phyloP scores from a whole-genome alignment of 305 asterid species.

The Andrographis paniculata region DNA sequence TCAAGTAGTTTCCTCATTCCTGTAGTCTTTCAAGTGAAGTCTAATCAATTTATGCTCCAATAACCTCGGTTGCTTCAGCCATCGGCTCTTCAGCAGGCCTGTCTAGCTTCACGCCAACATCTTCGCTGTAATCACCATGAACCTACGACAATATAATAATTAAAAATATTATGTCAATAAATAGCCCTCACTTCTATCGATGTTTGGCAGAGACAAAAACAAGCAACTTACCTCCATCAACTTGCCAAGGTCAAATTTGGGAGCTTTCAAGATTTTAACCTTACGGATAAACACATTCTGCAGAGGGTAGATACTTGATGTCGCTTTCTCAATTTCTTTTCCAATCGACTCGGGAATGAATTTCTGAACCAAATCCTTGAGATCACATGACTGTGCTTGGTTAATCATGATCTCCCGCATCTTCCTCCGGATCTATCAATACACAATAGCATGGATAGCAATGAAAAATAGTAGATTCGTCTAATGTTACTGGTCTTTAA shows the following conservation, averaged over 20 bases:
- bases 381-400: constrained; percentile 68
- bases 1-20: too few species aligned
- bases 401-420: constrained; percentile 75
- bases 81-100: constrained; percentile 52
- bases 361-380: constrained; percentile 73
- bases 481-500: too few species aligned
- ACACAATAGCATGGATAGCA: background rate
- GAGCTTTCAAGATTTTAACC: constrained; percentile 82
- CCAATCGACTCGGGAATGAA: constrained; percentile 84
- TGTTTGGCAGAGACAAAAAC: too few species aligned
- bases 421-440: constrained; percentile 70
- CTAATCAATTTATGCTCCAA: constrained; percentile 46
- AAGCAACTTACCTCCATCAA: constrained; percentile 76
- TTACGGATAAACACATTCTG: constrained; percentile 77
- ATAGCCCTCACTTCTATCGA: too few species aligned
- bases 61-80: constrained; percentile 47
- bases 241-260: constrained; percentile 73
- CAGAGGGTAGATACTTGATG: constrained; percentile 71
- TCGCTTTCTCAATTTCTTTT: constrained; percentile 83
- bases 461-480: background rate
- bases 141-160: too few species aligned
- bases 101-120: constrained; percentile 50
- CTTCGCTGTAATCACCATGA: constrained; percentile 53
- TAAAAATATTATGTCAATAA: too few species aligned
- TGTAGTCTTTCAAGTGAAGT: too few species aligned